Evolutionary conservation across 1,284 basidiomycete genomes (phyloP), one percentile per base, ranked within the genome.

Genomic region (Amylostereum areolatum): DNA sequence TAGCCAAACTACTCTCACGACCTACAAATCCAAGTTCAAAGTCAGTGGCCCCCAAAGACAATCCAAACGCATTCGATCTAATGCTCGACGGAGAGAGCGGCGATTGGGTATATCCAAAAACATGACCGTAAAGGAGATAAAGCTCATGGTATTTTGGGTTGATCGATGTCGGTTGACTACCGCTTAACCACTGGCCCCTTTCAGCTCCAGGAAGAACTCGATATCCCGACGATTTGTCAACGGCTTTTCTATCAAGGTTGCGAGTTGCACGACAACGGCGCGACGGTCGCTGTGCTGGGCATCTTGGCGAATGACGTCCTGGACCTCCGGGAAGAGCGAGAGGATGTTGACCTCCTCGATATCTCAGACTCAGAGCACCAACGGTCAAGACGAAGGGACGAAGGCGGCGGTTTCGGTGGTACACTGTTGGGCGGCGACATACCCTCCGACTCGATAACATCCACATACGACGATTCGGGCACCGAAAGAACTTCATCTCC

Each of bases 121-220:
- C 18, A 88, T 78, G 56, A 81, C 83, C 0, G 72, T 92, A 48
- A 89, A 85, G 60, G 85, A 89, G 8, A 77, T 92, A 56, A 90
- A 89, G 62, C 62, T 86, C 46, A 70, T 77, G 72, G 88, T 89
- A 50, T 48, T 36, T 31, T 24, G 18, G 28, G 31, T 43, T 45
- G 31, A 32, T 33, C 12, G 28, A 27, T 8, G 27, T 12, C 33
- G 25, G 27, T 28, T 27, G 2, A 27, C 18, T 33, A 30, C 33
- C 39, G 35, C 24, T 39, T 31, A 34, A 45, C 43, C 33, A 32
- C 33, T 39, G 18, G 27, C 33, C 30, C 25, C 48, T 12, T 33
- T 1, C 54, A 74, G 86, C 62, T 89, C 45, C 76, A 83, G 46
- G 73, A 80, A 25, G 68, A 74, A 31, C 67, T 83, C 41, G 71